phyloP scores from a whole-genome alignment of 129 eudicot species.

The Dittrichia graveolens region DNA sequence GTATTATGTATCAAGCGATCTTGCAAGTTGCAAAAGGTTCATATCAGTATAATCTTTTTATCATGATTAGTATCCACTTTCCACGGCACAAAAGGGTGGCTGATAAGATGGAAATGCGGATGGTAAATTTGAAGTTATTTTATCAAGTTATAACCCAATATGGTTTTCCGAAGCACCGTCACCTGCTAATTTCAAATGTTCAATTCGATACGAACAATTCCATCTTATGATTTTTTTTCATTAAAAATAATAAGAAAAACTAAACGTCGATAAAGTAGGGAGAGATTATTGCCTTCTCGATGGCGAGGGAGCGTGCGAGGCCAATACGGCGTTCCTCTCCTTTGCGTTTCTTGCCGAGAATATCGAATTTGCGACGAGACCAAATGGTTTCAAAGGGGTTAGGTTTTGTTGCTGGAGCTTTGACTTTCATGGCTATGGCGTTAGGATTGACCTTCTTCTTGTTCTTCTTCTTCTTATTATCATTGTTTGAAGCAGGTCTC shows the following conservation, averaged over 20 bases:
- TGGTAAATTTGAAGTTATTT: not conserved
- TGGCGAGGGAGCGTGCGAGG: conserved; percentile 83
- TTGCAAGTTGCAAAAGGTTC: not conserved
- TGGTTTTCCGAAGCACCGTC: not conserved
- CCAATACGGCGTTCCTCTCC: conserved; percentile 90
- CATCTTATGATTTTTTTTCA: not conserved
- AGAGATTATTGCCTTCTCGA: conserved; percentile 58
- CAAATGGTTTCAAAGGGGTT: conserved; percentile 93
- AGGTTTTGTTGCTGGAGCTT: conserved; percentile 48
- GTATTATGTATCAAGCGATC: not conserved
- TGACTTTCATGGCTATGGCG: conserved; percentile 61
- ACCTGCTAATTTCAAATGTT: not conserved
- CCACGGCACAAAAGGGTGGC: not conserved
- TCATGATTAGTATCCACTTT: not conserved
- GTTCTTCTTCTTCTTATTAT: conserved; percentile 41
- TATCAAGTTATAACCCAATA: conserved; percentile 13
- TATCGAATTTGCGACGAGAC: conserved; percentile 87
- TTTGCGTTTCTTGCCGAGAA: conserved; percentile 86
- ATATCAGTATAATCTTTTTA: not conserved
- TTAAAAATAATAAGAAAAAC: not conserved
- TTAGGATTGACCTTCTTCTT: conserved; percentile 57
- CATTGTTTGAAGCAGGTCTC: conserved; percentile 28
- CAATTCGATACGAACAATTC: conserved; percentile 4
- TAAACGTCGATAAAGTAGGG: not conserved
- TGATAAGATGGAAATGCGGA: not conserved